Evolutionary conservation across 352 stramenopile genomes (phyloP).

Genomic region (Phytophthora kernoviae): DNA sequence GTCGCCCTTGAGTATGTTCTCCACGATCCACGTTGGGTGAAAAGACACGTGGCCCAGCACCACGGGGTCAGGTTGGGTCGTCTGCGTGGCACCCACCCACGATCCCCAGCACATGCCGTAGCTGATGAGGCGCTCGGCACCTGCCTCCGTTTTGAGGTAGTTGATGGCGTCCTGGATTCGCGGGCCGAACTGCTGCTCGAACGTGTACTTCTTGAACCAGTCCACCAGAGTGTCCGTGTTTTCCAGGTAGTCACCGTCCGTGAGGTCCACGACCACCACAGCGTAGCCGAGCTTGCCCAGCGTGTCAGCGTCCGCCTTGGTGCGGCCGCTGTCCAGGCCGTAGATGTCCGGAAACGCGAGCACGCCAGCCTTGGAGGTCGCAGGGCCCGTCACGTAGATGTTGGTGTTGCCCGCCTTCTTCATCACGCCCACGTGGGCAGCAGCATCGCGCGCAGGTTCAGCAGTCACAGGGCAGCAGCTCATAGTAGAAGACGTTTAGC

Average conservation of each 20-base stretch:
- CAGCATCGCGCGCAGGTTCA: slow-evolving; percentile 52
- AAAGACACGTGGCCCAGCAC: slow-evolving; percentile 80
- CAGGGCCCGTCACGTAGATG: slow-evolving; percentile 74
- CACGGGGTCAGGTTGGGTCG: slow-evolving; percentile 42
- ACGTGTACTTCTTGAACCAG: slow-evolving; percentile 79
- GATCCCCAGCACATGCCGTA: slow-evolving; percentile 88
- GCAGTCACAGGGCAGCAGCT: slow-evolving; percentile 80
- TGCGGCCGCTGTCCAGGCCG: slow-evolving; percentile 79
- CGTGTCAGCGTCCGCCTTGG: slow-evolving; percentile 75
- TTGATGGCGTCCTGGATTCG: slow-evolving; percentile 76
- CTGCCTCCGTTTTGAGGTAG: slow-evolving; percentile 70
- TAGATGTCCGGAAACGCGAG: slow-evolving; percentile 81
- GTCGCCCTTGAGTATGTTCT: slow-evolving; percentile 80
- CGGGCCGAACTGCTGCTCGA: slow-evolving; percentile 44
- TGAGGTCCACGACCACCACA: slow-evolving; percentile 73
- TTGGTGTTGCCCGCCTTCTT: slow-evolving; percentile 76
- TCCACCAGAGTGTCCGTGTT: slow-evolving; percentile 42
- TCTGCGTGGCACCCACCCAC: slow-evolving; percentile 70
- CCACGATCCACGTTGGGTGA: slow-evolving; percentile 78
- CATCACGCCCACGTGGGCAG: slow-evolving; percentile 51
- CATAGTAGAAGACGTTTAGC: slow-evolving; percentile 33
- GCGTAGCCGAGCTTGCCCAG: slow-evolving; percentile 79
- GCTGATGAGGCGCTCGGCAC: slow-evolving; percentile 63
- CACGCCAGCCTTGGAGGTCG: slow-evolving; percentile 65
- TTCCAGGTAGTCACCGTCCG: slow-evolving; percentile 68